Evolutionary conservation across 192 early-diverging fungal species (phyloP).

Genomic region (Pilobolus umbonatus): DNA sequence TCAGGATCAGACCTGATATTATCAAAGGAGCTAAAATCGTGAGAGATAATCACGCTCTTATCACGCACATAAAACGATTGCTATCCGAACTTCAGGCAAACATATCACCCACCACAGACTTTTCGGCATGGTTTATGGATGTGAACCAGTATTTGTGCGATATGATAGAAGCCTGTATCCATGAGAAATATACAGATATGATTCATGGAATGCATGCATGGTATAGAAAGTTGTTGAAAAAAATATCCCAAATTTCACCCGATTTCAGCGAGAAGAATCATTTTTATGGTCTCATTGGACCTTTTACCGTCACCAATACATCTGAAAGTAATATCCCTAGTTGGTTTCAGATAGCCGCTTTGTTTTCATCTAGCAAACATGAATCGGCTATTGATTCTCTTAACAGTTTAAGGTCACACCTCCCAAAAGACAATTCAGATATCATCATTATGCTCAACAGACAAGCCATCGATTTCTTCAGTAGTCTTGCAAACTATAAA

Average conservation of each 20-base stretch:
- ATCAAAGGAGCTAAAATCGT: constrained; percentile 47
- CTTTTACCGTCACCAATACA: background rate
- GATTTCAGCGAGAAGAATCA: constrained; percentile 10
- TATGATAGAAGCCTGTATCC: constrained; percentile 20
- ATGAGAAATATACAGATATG: constrained; percentile 10
- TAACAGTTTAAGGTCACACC: background rate
- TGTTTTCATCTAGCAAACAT: constrained; percentile 16
- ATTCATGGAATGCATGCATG: constrained; percentile 26
- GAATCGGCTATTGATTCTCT: constrained; percentile 17
- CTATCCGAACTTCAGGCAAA: constrained; percentile 2
- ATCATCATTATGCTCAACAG: constrained; percentile 20
- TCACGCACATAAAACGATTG: constrained; percentile 38
- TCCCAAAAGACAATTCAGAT: background rate
- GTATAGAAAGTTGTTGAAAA: constrained; percentile 13
- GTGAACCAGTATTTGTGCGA: constrained; percentile 10
- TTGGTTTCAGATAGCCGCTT: constrained; percentile 17
- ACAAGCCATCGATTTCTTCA: constrained; percentile 21
- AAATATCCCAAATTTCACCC: background rate
- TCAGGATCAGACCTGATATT: constrained; percentile 49
- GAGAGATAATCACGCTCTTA: constrained; percentile 36
- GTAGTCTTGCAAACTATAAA: constrained; percentile 11
- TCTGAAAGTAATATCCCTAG: too few relatives aligned
- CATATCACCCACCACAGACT: background rate
- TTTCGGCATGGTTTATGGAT: constrained; percentile 6
- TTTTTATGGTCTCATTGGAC: constrained; percentile 17